Conservation (phyloP, 768 basidiomycete species). For the Steccherinum ochraceum region DNA sequence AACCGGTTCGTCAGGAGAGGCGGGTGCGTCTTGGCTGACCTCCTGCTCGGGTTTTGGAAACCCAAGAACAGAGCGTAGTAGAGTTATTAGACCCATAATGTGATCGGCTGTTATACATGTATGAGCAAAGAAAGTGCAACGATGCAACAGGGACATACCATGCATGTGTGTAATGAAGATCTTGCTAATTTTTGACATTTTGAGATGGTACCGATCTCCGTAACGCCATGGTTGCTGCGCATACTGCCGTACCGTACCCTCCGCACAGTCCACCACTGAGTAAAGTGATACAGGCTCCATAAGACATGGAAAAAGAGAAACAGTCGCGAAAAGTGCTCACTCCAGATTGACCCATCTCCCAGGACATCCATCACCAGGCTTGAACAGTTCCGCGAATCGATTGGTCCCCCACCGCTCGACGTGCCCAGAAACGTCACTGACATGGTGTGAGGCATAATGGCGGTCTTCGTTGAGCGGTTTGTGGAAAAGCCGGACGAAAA, state of each 20-base stretch:
- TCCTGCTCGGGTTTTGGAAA: slow-evolving; percentile 32
- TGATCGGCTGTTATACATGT: slow-evolving; percentile 49
- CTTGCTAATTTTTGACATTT: slow-evolving; percentile 46
- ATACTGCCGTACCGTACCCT: slow-evolving; percentile 73
- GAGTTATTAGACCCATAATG: slow-evolving; percentile 64
- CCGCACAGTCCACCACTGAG: slow-evolving; percentile 79
- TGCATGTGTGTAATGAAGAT: slow-evolving; percentile 88
- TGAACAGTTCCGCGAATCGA: slow-evolving; percentile 68
- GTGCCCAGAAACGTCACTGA: slow-evolving; percentile 71
- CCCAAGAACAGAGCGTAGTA: slow-evolving; percentile 53
- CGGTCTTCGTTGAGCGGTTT: neutral
- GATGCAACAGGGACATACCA: slow-evolving; percentile 32
- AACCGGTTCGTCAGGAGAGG: neutral
- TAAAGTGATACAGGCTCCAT: neutral
- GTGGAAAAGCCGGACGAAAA: no score
- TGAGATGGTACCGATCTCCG: slow-evolving; percentile 25
- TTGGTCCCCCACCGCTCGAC: slow-evolving; percentile 71
- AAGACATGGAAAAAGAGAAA: neutral
- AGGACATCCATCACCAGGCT: slow-evolving; percentile 58
- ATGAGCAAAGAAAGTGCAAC: neutral
- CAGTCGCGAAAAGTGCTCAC: slow-evolving; percentile 31
- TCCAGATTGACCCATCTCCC: slow-evolving; percentile 57
- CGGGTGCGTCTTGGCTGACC: neutral
- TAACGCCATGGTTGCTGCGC: slow-evolving; percentile 38
- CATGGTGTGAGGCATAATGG: slow-evolving; percentile 38